These are phyloP conservation scores for Fusarium begoniae DNA, from an alignment of 2,329 filamentous ascomycete genomes.

Conservation along the genomic window DNA sequence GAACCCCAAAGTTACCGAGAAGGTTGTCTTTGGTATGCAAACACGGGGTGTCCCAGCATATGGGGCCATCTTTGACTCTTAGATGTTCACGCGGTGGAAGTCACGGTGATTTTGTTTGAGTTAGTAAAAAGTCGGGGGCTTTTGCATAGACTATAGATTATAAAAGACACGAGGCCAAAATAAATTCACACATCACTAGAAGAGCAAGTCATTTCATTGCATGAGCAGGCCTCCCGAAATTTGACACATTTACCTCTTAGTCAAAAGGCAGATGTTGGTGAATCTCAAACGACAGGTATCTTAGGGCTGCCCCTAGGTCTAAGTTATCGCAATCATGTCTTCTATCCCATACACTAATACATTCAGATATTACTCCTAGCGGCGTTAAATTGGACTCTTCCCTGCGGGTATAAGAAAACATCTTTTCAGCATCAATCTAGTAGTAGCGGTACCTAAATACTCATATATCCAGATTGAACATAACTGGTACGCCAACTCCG, in stretches of 20 bases:
- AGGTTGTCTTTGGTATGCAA: constrained; percentile 16
- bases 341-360: too few relatives aligned
- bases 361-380: fast-evolving
- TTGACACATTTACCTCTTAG: too few relatives aligned
- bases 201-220: neutral
- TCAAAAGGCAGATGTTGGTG: neutral
- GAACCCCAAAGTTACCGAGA: constrained; percentile 13
- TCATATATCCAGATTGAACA: neutral
- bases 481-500: neutral
- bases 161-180: fast-evolving
- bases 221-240: too few relatives aligned
- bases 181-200: neutral
- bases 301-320: neutral
- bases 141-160: neutral
- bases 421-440: neutral
- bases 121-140: neutral
- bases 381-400: fast-evolving
- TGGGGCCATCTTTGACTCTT: constrained; percentile 16
- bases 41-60: neutral
- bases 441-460: neutral
- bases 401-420: neutral
- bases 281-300: neutral
- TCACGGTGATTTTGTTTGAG: too few relatives aligned
- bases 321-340: neutral
- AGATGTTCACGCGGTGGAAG: neutral